Base-by-base conservation (phyloP, 495 filamentous ascomycete species). In the Emericellopsis terricola region DNA sequence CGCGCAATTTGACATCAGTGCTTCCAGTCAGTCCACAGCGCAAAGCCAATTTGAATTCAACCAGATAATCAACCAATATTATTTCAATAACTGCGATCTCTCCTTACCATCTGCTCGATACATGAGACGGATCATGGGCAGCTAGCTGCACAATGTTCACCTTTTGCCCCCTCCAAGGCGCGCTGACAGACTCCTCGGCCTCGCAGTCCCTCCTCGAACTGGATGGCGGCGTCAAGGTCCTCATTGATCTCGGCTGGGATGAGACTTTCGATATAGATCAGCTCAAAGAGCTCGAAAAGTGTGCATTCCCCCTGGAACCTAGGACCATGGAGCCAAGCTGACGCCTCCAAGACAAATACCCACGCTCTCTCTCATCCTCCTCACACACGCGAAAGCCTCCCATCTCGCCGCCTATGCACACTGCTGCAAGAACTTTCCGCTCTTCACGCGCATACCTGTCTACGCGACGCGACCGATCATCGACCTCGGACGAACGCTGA, bases 161-260 rank as follows among this genome's bases (percentile, higher is more conserved):
- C 39, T 94, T 96, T 57, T 91, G 78, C 40, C 76, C 91, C 13
- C 59, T 99, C 29, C 77, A 89, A 28, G 91, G 89, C 43, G 91
- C 87, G 13, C 84, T 86, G 43, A 86, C 81, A 5, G 68, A 73
- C 29, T 91, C 82, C 6, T 64, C 71, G 27, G 89, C 91, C 23
- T 89, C 82, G 38, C 87, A 94, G 52, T 96, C 91, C 9, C 69
- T 99, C 7, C 61, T 99, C 29, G 91, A 96, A 60, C 74, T 99
- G 30, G 89, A 96, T 62, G 86, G 87, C 29, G 89, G 87, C 21
- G 77, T 96, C 53, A 96, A 96, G 52, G 76, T 96, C 17, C 64
- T 96, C 11, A 69, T 96, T 10, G 87, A 94, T 49, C 82, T 94
- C 21, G 89, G 89, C 37, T 99, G 89, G 89, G 85, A 96, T 48